phyloP scores from a whole-genome alignment of 352 stramenopile species.

The Globisporangium heterothallicum region DNA sequence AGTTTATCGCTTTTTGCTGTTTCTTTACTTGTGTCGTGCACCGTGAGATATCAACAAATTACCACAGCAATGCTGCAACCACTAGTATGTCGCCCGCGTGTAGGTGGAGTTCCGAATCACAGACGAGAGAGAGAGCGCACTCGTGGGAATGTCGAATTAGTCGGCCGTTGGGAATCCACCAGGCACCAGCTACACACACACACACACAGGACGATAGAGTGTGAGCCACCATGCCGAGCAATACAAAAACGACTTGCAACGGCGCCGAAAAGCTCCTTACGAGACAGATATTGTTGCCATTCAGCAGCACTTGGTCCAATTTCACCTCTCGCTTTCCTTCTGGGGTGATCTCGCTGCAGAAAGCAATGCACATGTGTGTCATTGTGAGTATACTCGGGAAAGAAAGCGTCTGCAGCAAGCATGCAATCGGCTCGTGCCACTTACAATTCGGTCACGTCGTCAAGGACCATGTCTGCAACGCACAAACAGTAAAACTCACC shows the following conservation, averaged over 20 bases:
- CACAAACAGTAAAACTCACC: neutral
- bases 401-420: neutral
- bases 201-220: conserved; percentile 1
- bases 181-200: conserved; percentile 54
- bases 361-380: too few species aligned
- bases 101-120: too few species aligned
- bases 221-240: too few species aligned
- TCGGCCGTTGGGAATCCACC: conserved; percentile 53
- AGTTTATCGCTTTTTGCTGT: conserved; percentile 5
- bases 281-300: conserved; percentile 97
- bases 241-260: too few species aligned
- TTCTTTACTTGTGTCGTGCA: neutral
- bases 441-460: conserved; percentile 94
- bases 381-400: too few species aligned
- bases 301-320: conserved; percentile 96
- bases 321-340: conserved; percentile 85
- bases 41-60: too few species aligned
- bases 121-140: too few species aligned
- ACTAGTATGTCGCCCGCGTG: too few species aligned
- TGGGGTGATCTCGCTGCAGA: conserved; percentile 72
- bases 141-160: conserved; percentile 7
- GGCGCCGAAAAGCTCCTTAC: conserved; percentile 43
- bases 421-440: conserved; percentile 16
- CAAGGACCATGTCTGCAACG: conserved; percentile 85
- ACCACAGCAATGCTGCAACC: too few species aligned